phyloP scores from a whole-genome alignment of 495 filamentous ascomycete genomes.

The Aspergillus homomorphus region DNA sequence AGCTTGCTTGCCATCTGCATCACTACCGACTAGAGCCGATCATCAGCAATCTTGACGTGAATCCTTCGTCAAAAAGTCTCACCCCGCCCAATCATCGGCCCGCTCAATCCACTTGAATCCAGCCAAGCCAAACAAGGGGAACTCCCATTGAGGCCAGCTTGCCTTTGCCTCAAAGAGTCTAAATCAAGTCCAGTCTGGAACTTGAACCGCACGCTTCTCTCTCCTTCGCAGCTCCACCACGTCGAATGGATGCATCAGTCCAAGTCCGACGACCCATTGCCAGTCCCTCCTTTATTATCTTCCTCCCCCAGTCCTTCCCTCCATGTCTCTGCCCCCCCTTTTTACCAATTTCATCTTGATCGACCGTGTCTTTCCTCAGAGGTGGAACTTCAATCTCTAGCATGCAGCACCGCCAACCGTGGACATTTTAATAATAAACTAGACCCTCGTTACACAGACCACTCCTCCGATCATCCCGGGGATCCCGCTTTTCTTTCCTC shows the following conservation, averaged over 20 bases:
- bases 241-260: constrained; percentile 13
- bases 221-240: constrained; percentile 11
- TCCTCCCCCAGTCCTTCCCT: constrained; percentile 9
- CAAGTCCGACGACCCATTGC: not conserved
- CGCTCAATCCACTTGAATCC: constrained; percentile 13
- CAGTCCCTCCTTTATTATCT: constrained; percentile 3
- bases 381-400: constrained; percentile 21
- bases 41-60: not conserved
- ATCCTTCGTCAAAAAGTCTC: not conserved
- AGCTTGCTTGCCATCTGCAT: not conserved
- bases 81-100: constrained; percentile 1
- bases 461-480: constrained; percentile 5
- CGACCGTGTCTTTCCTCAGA: constrained; percentile 9
- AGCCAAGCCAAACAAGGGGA: constrained; percentile 9
- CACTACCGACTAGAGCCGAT: not conserved
- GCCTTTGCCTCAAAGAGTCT: not conserved
- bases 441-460: constrained; percentile 7
- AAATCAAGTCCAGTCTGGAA: too few species aligned
- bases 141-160: constrained; percentile 27
- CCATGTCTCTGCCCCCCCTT: constrained; percentile 14
- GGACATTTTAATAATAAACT: constrained; percentile 7
- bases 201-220: constrained; percentile 28
- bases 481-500: constrained; percentile 5
- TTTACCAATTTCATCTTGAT: constrained; percentile 9
- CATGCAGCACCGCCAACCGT: constrained; percentile 13